phyloP scores from a whole-genome alignment of 1,284 basidiomycete species.

The Apiotrichum mycotoxinovorans region DNA sequence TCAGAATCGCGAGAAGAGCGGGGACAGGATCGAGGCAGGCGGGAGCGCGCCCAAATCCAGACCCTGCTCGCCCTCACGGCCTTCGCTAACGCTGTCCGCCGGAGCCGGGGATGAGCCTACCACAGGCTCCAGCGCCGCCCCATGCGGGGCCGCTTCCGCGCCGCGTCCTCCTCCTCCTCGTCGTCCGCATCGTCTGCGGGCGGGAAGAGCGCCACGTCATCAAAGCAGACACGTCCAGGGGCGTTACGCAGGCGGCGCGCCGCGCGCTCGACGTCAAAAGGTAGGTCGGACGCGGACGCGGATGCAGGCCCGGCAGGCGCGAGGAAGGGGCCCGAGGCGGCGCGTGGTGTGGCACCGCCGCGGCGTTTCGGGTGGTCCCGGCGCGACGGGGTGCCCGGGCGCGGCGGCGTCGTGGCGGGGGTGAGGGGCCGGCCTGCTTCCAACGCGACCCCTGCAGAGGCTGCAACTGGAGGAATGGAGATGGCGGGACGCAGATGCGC shows the following conservation, averaged over 20 bases:
- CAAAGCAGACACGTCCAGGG: constrained; percentile 11
- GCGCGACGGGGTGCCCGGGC: neutral
- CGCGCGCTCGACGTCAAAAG: constrained; percentile 15
- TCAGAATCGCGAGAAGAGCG: no score
- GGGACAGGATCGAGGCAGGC: no score
- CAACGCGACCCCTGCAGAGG: neutral
- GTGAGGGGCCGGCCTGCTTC: neutral
- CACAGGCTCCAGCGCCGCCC: constrained; percentile 10
- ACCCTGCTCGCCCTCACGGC: no score
- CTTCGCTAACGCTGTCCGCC: neutral
- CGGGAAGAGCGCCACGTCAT: constrained; percentile 12
- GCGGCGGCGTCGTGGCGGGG: neutral
- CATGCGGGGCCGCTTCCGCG: constrained; percentile 1
- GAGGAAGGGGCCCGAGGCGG: constrained; percentile 5
- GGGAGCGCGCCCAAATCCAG: no score
- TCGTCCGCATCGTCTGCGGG: constrained; percentile 8
- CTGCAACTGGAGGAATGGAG: neutral
- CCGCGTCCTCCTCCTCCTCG: neutral
- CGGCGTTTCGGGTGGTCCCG: neutral
- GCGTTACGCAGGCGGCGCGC: constrained; percentile 3
- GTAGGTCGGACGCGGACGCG: neutral
- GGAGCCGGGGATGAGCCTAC: no score
- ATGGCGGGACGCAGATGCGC: neutral
- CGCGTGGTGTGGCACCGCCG: neutral
- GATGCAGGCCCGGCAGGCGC: neutral